A percentile compares a stretch with the other conserved stretches of the same genome.
Conservation (phyloP, 2,329 filamentous ascomycete species). For the Colletotrichum tropicale region DNA sequence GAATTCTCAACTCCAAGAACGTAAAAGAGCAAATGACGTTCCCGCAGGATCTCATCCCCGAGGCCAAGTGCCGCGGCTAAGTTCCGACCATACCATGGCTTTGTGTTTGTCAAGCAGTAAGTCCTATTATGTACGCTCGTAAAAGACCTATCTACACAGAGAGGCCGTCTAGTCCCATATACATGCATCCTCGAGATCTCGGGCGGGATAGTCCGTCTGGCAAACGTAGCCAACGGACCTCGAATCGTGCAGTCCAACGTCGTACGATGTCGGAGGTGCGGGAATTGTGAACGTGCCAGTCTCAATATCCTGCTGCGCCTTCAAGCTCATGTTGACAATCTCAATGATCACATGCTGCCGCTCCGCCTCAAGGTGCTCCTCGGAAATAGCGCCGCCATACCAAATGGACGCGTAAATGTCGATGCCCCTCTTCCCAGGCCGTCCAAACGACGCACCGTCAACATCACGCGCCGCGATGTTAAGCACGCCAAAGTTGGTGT, state of each 20-base stretch:
- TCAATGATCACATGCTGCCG: conserved; percentile 27
- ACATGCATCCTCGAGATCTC: no score
- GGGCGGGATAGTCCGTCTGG: no score
- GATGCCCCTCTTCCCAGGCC: background rate
- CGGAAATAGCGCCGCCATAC: conserved; percentile 23
- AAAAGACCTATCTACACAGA: background rate
- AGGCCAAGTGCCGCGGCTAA: background rate
- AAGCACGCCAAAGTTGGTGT: conserved; percentile 25
- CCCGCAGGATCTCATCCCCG: background rate
- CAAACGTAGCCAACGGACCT: no score
- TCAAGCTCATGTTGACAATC: conserved; percentile 23
- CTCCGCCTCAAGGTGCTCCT: conserved; percentile 26
- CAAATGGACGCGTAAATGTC: conserved; percentile 26
- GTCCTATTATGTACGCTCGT: background rate
- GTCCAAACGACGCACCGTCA: background rate
- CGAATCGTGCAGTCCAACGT: no score
- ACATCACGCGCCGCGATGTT: conserved; percentile 25
- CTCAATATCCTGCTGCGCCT: conserved; percentile 21
- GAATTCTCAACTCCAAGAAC: background rate
- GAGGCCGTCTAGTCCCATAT: background rate
- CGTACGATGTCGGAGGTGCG: background rate
- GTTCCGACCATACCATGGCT: no score
- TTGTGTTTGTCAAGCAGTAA: background rate
- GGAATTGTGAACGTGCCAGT: background rate
- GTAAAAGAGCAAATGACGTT: background rate